Base-by-base conservation (phyloP, 495 filamentous ascomycete genomes). In the Physcia stellaris region DNA sequence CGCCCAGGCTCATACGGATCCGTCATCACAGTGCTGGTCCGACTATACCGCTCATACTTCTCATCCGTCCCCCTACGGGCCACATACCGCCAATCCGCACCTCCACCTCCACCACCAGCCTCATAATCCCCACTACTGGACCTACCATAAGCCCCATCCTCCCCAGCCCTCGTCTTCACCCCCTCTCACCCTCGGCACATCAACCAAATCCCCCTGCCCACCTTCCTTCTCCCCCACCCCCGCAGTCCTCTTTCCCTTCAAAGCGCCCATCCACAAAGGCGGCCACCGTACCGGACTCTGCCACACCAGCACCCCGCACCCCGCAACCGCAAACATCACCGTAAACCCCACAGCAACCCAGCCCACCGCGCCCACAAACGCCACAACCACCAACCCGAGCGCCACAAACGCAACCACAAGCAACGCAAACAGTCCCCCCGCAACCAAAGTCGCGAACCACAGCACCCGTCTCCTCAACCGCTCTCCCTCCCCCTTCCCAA, bases 301-400 rank as follows among this genome's bases (percentile, higher is more conserved):
- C 32, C 27, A 34, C 2, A 41, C 10, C 1, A 41, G 33, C 13
- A 3, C 9, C 6, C 39, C 39, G 19, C 16, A 32, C 12, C 39
- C 39, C 21, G 35, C 0, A 28, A 37, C 6, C 15, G 17, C 40
- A 40, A 43, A 43, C 1, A 43, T 1, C 20, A 19, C 23, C n/a
- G 34, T 24, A 21, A 39, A 40, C 19, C 7, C 35, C 4, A 35
- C 13, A 3, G 40, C 40, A 20, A 43, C 33, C 40, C 40, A 43
- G 3, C 40, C 40, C 27, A 43, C 24, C 20, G 34, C 20, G 13
- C 24, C 32, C 19, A n/a, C 24, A 40, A 38, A 43, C 11, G 40
- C 40, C 40, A 39, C 34, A 19, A 43, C 40, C 10, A 43, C 40
- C 34, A 43, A 35, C 7, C 2, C 31, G 33, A 43, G 4, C 7